phyloP scores from a whole-genome alignment of 805 yeast genomes.

The Jamesozyma rosinii region DNA sequence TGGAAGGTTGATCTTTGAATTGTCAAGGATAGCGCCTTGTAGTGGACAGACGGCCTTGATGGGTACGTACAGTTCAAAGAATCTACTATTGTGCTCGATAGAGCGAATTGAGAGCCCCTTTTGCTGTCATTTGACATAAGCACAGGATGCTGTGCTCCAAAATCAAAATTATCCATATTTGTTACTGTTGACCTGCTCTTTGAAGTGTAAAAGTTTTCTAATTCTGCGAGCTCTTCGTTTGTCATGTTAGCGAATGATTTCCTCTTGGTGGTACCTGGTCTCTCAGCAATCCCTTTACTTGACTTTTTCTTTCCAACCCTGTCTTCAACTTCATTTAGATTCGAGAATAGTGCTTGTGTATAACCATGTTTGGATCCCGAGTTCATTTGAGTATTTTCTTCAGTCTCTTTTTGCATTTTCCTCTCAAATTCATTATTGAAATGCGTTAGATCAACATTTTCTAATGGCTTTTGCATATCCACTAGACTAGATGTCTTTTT shows the following conservation, averaged over 20 bases:
- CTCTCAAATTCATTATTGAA: slow-evolving; percentile 15
- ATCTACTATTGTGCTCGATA: slow-evolving; percentile 12
- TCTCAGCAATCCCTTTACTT: slow-evolving; percentile 1
- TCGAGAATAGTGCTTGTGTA: slow-evolving; percentile 27
- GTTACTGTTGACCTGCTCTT: slow-evolving; percentile 19
- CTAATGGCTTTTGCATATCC: slow-evolving; percentile 12
- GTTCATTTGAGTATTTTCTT: slow-evolving; percentile 24
- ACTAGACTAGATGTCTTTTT: slow-evolving; percentile 7
- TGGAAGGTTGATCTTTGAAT: slow-evolving; percentile 14
- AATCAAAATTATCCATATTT: slow-evolving; percentile 25
- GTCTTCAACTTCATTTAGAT: slow-evolving; percentile 30
- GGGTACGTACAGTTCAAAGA: slow-evolving; percentile 26
- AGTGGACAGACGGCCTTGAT: slow-evolving; percentile 26
- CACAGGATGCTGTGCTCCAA: slow-evolving; percentile 21
- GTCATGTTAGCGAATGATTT: slow-evolving; percentile 30
- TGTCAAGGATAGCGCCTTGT: slow-evolving; percentile 25
- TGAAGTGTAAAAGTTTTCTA: slow-evolving; percentile 24
- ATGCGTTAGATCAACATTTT: slow-evolving; percentile 20
- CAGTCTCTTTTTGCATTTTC: slow-evolving; percentile 16
- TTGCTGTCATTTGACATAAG: slow-evolving; percentile 10
- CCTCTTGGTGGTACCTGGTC: slow-evolving; percentile 5
- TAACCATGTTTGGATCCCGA: slow-evolving; percentile 26
- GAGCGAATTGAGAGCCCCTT: neutral
- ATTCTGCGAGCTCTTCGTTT: slow-evolving; percentile 23
- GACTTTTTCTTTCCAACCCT: slow-evolving; percentile 10